Evolutionary conservation across 371 early-diverging fungal genomes (phyloP).

Genomic region (Dichotomocladium elegans): DNA sequence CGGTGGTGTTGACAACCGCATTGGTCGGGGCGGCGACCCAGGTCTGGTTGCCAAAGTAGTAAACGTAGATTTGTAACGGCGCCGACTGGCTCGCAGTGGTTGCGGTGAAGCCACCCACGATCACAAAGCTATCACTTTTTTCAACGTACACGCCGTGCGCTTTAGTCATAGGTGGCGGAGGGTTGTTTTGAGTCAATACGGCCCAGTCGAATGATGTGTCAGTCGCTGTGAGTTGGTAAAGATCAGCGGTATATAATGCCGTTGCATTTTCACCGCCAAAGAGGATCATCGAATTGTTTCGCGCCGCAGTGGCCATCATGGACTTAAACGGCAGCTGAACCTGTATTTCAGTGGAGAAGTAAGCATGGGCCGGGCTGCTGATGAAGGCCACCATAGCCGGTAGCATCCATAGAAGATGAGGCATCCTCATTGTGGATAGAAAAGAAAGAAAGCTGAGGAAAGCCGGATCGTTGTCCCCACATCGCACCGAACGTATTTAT

Average conservation of each 20-base stretch:
- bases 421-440: too few relatives aligned
- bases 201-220: conserved; percentile 15
- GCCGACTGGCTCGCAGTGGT: neutral
- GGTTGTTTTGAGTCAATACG: conserved; percentile 15
- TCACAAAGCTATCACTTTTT: conserved; percentile 4
- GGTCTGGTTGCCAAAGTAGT: conserved; percentile 6
- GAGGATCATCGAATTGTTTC: conserved; percentile 22
- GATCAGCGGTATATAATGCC: conserved; percentile 10
- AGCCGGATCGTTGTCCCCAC: too few relatives aligned
- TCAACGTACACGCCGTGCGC: conserved; percentile 15
- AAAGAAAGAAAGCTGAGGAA: too few relatives aligned
- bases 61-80: conserved; percentile 16
- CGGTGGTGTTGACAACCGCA: conserved; percentile 1
- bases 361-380: conserved; percentile 21
- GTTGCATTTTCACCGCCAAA: conserved; percentile 31
- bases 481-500: too few relatives aligned
- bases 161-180: conserved; percentile 12
- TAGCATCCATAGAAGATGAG: too few relatives aligned
- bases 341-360: conserved; percentile 15
- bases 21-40: conserved; percentile 12
- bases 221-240: conserved; percentile 21
- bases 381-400: too few relatives aligned
- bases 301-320: conserved; percentile 21
- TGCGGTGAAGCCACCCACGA: conserved; percentile 14
- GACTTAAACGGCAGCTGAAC: conserved; percentile 23